Evolutionary conservation across 2,329 filamentous ascomycete species (phyloP).

Genomic region (Aspergillus pseudoglaucus): DNA sequence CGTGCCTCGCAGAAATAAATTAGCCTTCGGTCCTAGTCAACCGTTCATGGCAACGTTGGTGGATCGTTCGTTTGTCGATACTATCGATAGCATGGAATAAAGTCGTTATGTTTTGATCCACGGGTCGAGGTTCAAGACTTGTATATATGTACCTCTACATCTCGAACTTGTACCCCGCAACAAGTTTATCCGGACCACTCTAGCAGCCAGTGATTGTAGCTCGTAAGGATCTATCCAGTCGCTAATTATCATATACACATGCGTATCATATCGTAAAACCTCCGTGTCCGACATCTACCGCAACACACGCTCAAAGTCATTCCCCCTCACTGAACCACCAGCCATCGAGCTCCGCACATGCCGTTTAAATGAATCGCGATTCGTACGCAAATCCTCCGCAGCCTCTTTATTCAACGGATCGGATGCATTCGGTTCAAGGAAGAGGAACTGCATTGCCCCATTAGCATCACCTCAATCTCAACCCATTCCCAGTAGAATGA

Average conservation of each 20-base stretch:
- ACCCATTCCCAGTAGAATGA: neutral
- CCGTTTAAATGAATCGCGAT: slow-evolving; percentile 81
- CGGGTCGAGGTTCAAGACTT: too few species aligned
- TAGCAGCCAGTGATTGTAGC: neutral
- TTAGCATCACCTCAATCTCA: neutral
- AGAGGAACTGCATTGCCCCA: slow-evolving; percentile 64
- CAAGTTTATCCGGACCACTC: too few species aligned
- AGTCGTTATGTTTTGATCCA: neutral
- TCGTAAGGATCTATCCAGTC: slow-evolving; percentile 23
- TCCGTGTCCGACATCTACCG: slow-evolving; percentile 44
- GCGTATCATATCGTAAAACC: slow-evolving; percentile 5
- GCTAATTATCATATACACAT: slow-evolving; percentile 28
- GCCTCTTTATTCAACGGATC: slow-evolving; percentile 99
- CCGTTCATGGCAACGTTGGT: too few species aligned
- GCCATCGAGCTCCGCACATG: slow-evolving; percentile 82
- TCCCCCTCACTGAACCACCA: slow-evolving; percentile 67
- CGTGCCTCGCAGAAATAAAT: slow-evolving; percentile 37
- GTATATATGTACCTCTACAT: too few species aligned
- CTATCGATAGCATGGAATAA: neutral
- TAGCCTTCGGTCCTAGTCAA: neutral
- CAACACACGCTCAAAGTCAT: slow-evolving; percentile 71
- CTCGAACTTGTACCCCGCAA: too few species aligned
- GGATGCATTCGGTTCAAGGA: slow-evolving; percentile 93
- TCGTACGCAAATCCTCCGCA: slow-evolving; percentile 80
- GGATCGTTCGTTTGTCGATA: neutral